Conservation (phyloP, 1,284 basidiomycete genomes). For the Boletus subluridellus region DNA sequence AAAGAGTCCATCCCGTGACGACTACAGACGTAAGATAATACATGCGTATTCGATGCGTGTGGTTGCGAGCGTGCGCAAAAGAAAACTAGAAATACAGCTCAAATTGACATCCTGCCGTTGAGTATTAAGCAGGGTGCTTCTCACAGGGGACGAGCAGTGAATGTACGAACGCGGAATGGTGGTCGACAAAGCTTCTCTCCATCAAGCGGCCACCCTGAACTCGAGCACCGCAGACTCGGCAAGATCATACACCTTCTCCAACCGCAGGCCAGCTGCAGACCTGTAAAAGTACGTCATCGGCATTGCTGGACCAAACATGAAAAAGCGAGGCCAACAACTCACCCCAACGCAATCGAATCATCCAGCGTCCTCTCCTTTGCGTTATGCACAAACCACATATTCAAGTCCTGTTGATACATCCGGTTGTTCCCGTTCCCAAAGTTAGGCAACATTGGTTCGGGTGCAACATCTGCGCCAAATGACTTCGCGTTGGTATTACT, state of each 20-base stretch:
- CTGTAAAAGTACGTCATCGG: conserved; percentile 6
- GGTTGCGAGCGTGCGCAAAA: background rate
- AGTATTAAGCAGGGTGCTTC: background rate
- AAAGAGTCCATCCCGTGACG: background rate
- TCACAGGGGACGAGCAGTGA: background rate
- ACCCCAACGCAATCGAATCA: conserved; percentile 24
- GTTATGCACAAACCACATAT: conserved; percentile 29
- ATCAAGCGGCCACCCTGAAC: conserved; percentile 22
- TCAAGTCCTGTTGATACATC: conserved; percentile 29
- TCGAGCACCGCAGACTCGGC: conserved; percentile 27
- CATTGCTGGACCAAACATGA: background rate
- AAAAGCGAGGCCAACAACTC: background rate
- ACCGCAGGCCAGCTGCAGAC: conserved; percentile 17
- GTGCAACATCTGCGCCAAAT: conserved; percentile 19
- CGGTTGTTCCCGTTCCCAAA: conserved; percentile 27
- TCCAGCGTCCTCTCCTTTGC: conserved; percentile 27
- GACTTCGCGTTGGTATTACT: conserved; percentile 1
- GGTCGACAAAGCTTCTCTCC: background rate
- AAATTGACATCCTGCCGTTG: background rate
- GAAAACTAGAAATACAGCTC: background rate
- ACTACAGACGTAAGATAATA: background rate
- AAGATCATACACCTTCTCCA: conserved; percentile 29
- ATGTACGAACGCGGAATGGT: background rate
- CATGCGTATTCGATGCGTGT: background rate
- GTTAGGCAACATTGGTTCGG: conserved; percentile 31